Conservation (phyloP, 2,329 filamentous ascomycete species). For the Xylaria arbuscula region DNA sequence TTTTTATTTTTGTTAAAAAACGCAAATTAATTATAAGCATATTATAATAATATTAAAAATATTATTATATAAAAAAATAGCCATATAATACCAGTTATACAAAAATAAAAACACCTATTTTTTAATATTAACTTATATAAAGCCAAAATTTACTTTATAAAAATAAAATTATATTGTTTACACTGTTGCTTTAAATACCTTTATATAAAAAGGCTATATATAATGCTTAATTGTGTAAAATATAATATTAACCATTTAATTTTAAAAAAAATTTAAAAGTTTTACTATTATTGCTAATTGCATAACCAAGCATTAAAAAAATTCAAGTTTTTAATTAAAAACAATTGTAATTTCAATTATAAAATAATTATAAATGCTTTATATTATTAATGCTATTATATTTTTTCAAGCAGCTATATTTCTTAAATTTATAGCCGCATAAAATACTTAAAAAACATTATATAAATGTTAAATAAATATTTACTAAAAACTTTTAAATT, state of each 20-base stretch:
- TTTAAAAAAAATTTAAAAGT: slow-evolving; percentile 1
- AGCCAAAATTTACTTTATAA: too few species aligned
- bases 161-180: too few species aligned
- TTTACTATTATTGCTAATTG: neutral
- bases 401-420: neutral
- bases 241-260: neutral
- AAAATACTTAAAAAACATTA: too few species aligned
- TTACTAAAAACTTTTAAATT: too few species aligned
- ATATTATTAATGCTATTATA: neutral
- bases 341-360: too few species aligned
- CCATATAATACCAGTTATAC: neutral
- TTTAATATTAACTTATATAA: too few species aligned
- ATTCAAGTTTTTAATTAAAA: too few species aligned
- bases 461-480: too few species aligned
- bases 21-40: neutral
- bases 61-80: neutral
- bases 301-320: neutral
- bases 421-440: too few species aligned
- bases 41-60: neutral
- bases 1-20: too few species aligned
- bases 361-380: neutral
- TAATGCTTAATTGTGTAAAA: neutral
- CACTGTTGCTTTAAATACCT: too few species aligned
- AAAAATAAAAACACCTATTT: neutral
- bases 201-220: neutral